These are phyloP conservation scores for Hordeum pubiflorum DNA, from an alignment of 202 grass and related monocot genomes.

Conservation along the genomic window DNA sequence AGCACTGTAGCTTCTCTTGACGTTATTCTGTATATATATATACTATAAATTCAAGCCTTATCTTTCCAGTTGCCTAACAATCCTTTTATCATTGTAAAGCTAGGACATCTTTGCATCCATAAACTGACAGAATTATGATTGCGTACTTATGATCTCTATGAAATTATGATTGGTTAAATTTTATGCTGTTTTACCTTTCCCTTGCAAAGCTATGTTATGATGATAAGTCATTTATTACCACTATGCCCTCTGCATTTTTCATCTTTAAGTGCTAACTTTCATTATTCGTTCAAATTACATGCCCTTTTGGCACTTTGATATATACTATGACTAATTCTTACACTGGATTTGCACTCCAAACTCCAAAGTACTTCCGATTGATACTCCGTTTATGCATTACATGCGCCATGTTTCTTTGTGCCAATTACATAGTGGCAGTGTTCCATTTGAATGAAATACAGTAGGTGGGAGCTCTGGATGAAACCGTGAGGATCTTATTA, in stretches of 20 bases:
- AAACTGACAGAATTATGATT: background rate
- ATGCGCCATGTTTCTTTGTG: background rate
- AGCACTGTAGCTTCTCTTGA: background rate
- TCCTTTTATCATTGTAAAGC: background rate
- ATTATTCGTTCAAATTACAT: background rate
- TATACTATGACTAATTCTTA: background rate
- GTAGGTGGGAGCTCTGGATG: background rate
- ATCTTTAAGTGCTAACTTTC: background rate
- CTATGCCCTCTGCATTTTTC: background rate
- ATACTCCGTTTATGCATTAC: background rate
- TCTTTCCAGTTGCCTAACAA: background rate
- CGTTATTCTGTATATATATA: background rate
- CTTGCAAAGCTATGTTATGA: background rate
- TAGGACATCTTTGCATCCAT: background rate
- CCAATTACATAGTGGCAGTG: background rate
- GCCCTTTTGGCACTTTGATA: background rate
- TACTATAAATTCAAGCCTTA: slow-evolving; percentile 7
- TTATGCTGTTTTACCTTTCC: background rate
- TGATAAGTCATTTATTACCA: background rate
- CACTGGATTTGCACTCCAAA: background rate
- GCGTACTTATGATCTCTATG: background rate
- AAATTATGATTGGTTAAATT: background rate
- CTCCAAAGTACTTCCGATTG: background rate
- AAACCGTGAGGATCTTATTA: background rate
- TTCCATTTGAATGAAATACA: slow-evolving; percentile 6